A percentile compares a stretch with the other conserved stretches of the same genome.
These are phyloP conservation scores for Reticulascus tulasneorum DNA, from an alignment of 2,329 filamentous ascomycete genomes.

Conservation along the genomic window DNA sequence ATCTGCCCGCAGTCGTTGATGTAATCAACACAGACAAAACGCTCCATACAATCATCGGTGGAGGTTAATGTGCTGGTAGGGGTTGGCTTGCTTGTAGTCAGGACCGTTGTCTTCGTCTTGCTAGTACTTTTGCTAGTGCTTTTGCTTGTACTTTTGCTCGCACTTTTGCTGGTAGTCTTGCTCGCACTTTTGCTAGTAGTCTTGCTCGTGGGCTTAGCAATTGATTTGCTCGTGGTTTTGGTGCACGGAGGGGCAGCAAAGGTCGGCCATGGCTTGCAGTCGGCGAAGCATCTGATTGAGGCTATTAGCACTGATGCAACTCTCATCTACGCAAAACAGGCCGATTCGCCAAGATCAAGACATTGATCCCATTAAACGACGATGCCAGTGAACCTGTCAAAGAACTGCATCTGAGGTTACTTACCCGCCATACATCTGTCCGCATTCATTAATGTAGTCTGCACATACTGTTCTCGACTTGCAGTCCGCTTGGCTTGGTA, in stretches of 20 bases:
- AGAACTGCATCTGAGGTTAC: background rate
- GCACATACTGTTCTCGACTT: constrained; percentile 18
- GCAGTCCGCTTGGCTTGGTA: constrained; percentile 15
- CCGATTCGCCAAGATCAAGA: background rate
- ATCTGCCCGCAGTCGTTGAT: constrained; percentile 5
- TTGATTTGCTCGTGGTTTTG: no score
- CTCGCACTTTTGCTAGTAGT: no score
- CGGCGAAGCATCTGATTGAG: constrained; percentile 8
- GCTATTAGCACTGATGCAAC: constrained; percentile 8
- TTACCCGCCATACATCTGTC: constrained; percentile 18
- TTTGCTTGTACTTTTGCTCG: no score
- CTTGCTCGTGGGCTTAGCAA: no score
- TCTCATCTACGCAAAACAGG: background rate
- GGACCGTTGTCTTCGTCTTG: no score
- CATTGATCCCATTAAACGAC: background rate
- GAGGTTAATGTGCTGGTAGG: no score
- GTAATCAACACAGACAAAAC: constrained; percentile 6
- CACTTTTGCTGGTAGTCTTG: no score
- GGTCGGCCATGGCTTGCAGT: constrained; percentile 14
- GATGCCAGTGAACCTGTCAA: background rate
- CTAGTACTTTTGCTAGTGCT: no score
- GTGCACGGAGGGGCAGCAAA: constrained; percentile 14
- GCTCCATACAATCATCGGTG: background rate
- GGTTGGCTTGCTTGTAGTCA: no score
- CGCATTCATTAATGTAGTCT: constrained; percentile 15